These are phyloP conservation scores for Leishmania major DNA, from an alignment of 208 protist genomes.

Conservation along the genomic window DNA sequence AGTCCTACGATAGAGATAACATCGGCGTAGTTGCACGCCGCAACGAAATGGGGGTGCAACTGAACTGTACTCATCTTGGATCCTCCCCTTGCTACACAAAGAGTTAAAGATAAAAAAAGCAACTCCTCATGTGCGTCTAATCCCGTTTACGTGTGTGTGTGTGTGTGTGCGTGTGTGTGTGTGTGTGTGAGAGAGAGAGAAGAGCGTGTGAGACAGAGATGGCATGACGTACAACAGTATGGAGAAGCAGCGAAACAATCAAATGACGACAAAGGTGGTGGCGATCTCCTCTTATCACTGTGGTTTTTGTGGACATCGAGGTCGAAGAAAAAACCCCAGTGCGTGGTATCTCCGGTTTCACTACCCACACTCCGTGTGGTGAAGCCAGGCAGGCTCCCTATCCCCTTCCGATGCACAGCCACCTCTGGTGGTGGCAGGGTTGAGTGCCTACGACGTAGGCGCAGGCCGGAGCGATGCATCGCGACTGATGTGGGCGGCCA, in stretches of 20 bases:
- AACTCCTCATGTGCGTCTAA: background rate
- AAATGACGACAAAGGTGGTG: background rate
- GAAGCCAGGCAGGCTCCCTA: background rate
- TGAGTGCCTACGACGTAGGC: background rate
- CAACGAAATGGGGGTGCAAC: slow-evolving; percentile 29
- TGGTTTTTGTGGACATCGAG: background rate
- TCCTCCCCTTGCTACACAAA: background rate
- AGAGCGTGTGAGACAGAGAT: background rate
- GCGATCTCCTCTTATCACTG: no score
- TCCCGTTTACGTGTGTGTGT: background rate
- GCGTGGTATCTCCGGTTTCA: background rate
- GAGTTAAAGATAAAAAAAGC: background rate
- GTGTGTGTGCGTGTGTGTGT: background rate
- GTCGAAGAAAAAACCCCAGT: background rate
- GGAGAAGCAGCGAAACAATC: background rate
- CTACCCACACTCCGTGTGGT: no score
- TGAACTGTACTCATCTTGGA: slow-evolving; percentile 25
- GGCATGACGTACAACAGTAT: background rate
- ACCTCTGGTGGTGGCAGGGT: background rate
- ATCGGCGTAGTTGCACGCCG: slow-evolving; percentile 27
- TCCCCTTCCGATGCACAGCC: background rate
- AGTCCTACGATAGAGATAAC: slow-evolving; percentile 16
- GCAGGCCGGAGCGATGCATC: background rate
- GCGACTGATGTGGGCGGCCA: no score
- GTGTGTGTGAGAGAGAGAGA: background rate